Conservation (phyloP, 140 eudicot genomes). For the Ambrosia hybrid region DNA sequence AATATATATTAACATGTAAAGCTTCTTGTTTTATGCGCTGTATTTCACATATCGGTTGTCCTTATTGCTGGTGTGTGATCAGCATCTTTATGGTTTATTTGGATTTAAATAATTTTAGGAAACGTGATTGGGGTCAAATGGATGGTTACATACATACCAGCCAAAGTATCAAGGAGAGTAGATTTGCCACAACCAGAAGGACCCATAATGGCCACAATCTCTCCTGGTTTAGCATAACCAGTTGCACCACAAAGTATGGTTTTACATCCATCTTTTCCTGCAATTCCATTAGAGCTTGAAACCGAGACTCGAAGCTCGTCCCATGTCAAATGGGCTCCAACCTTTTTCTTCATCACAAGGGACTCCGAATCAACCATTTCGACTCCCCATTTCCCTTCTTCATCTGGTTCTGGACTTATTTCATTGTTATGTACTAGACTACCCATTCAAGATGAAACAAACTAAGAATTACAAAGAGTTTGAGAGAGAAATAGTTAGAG, state of each 20-base stretch:
- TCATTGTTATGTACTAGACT: slow-evolving; percentile 22
- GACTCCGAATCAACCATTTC: slow-evolving; percentile 15
- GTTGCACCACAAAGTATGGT: slow-evolving; percentile 44
- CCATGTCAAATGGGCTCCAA: slow-evolving; percentile 69
- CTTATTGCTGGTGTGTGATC: no score
- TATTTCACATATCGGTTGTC: no score
- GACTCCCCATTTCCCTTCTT: slow-evolving; percentile 18
- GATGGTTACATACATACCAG: slow-evolving; percentile 39
- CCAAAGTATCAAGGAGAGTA: slow-evolving; percentile 75
- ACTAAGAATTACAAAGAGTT: background rate
- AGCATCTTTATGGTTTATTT: background rate
- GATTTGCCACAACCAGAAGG: slow-evolving; percentile 91
- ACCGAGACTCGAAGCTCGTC: slow-evolving; percentile 56
- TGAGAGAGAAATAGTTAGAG: background rate
- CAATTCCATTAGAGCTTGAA: slow-evolving; percentile 15
- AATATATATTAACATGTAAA: no score
- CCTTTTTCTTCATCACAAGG: background rate
- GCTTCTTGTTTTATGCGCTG: no score
- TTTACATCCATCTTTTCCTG: slow-evolving; percentile 28
- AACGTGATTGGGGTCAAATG: background rate
- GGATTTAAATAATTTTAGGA: background rate
- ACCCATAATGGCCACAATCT: slow-evolving; percentile 4
- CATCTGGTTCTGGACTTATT: slow-evolving; percentile 29
- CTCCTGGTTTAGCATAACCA: slow-evolving; percentile 31
- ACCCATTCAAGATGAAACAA: slow-evolving; percentile 23